Base-by-base conservation (phyloP, 495 filamentous ascomycete genomes). In the Penicillium tannophilum region DNA sequence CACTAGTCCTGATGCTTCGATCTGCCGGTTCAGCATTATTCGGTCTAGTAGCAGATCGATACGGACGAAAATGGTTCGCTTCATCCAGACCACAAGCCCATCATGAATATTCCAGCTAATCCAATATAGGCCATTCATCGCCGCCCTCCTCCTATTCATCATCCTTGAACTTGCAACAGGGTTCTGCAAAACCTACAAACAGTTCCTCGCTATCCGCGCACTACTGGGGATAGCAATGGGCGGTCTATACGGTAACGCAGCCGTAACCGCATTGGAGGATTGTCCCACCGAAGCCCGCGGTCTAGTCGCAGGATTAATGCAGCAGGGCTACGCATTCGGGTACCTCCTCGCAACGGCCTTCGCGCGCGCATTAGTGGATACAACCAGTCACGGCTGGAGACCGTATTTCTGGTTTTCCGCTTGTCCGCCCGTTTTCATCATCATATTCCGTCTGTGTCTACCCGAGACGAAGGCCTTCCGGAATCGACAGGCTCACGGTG, bases 221-320 rank as follows among this genome's bases (percentile, higher is more conserved):
- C 84, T 93, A 16, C 92, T 91, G 67, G 90, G 90, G 20, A 81
- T 93, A 53, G 89, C 90, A 44, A 92, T 93, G 90, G 90, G 90
- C 19, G 90, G 90, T 53, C 74, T 93, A 17, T 92, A 92, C 63
- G 90, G 90, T 35, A 92, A 92, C 68, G 89, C 87, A n/a, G 90
- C 89, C 4, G 89, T 89, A 4, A 93, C 89, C 0, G 90, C 90
- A 1, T 74, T 93, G 14, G 90, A 93, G 69, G 90, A 93, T 68
- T 87, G 89, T 55, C 90, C 90, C 4, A 78, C 77, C 49, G 84
- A 82, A 39, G 84, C 89, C 4, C 75, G 90, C 48, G 90, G 90
- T 54, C 72, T 93, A 36, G 76, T 93, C 42, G 88, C 84, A 28
- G 90, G 90, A 30, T 83, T 93, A 63, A 78, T 92, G 17, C 90